Base-by-base conservation (phyloP, 768 basidiomycete genomes). In the Rhodotorula graminis region DNA sequence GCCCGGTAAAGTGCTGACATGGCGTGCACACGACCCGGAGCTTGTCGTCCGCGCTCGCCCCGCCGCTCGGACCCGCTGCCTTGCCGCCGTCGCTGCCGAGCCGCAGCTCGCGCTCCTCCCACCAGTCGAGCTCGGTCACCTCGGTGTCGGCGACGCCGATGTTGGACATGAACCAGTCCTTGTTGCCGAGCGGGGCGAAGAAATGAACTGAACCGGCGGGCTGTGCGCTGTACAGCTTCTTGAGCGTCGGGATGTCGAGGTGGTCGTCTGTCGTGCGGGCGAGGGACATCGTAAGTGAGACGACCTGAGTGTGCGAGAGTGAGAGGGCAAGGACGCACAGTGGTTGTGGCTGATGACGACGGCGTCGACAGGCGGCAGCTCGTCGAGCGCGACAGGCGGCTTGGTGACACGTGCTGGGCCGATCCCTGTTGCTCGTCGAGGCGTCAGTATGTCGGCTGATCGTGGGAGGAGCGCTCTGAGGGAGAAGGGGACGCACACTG, bases 311-410 rank as follows among this genome's bases (percentile, higher is more conserved):
- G n/a, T n/a, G n/a, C n/a, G n/a, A n/a, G n/a, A n/a, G n/a, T n/a
- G n/a, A n/a, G n/a, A n/a, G n/a, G 25, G 47, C 9, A 31, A 18
- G 49, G 50, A 27, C 50, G 29, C 21, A 69, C 81, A 83, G 75
- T 84, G 83, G 56, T 79, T 80, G 84, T 87, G 80, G 3, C 85
- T 86, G 65, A 88, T 87, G 12, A 87, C 84, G 46, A 89, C 83
- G n/a, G 84, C 84, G 76, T 89, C 87, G 27, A 89, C 77, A 56
- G 87, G 84, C 1, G 88, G 87, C 58, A 88, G 82, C 9, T 88
- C 86, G 57, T 85, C 82, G 33, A 87, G 82, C 29, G 82, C 78
- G 59, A 77, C 61, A 11, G 72, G 74, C 23, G 76, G 71, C 33
- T 56, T n/a, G 0, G 64, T 64, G 8, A 77, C 67, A 3, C 77